phyloP scores from a whole-genome alignment of 768 basidiomycete species.

The Trametes meyenii region DNA sequence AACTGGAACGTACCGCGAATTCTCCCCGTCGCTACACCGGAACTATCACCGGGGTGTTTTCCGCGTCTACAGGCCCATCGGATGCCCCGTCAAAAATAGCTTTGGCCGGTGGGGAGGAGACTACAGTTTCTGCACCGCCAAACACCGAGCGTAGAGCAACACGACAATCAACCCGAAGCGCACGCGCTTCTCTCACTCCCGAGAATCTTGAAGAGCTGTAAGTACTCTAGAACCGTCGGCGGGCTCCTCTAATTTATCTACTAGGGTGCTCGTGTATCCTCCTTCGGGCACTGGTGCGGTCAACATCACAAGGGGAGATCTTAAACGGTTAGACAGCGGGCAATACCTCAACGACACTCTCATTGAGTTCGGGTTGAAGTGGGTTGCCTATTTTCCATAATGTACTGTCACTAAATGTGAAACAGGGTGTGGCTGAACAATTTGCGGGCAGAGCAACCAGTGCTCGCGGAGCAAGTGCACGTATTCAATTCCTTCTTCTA shows the following conservation, averaged over 20 bases:
- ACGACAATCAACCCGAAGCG: constrained; percentile 12
- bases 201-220: constrained; percentile 69
- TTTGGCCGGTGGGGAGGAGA: background rate
- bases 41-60: background rate
- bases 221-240: constrained; percentile 23
- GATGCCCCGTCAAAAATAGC: background rate
- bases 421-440: constrained; percentile 70
- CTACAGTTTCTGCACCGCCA: background rate
- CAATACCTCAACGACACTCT: constrained; percentile 96
- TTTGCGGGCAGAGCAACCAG: constrained; percentile 56
- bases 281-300: constrained; percentile 71
- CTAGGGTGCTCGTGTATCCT: constrained; percentile 79
- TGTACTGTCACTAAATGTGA: constrained; percentile 6
- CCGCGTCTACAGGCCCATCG: background rate
- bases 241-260: constrained; percentile 6
- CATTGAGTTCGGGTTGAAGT: constrained; percentile 97
- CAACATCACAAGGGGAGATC: constrained; percentile 79
- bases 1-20: background rate
- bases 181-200: constrained; percentile 11
- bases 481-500: constrained; percentile 99
- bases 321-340: constrained; percentile 69
- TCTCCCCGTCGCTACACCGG: background rate
- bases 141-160: constrained; percentile 5
- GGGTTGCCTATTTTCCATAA: constrained; percentile 31
- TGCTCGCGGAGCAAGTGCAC: constrained; percentile 73